phyloP scores from a whole-genome alignment of 257 asterid species.

The Striga asiatica region DNA sequence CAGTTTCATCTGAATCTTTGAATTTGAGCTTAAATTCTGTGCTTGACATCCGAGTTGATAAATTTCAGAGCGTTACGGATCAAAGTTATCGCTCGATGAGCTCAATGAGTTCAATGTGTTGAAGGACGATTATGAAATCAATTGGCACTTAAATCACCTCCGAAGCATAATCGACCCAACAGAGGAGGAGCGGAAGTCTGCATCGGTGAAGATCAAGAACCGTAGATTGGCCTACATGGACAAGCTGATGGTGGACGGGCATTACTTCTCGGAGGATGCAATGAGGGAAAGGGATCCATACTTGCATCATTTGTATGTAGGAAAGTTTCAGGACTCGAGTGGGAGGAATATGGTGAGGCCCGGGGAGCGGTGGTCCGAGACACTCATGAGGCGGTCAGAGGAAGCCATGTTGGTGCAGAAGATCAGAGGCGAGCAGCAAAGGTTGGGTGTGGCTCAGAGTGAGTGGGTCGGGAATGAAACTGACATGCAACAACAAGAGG shows the following conservation, averaged over 20 bases:
- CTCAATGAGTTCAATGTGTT: conserved; percentile 56
- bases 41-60: background rate
- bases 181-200: conserved; percentile 52
- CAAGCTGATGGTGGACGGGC: conserved; percentile 48
- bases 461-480: conserved; percentile 80
- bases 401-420: conserved; percentile 73
- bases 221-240: conserved; percentile 83
- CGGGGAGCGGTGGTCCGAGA: conserved; percentile 96
- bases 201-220: conserved; percentile 59
- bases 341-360: conserved; percentile 96
- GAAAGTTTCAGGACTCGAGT: conserved; percentile 80
- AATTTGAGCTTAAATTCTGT: background rate
- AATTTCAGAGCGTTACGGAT: conserved; percentile 78
- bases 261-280: conserved; percentile 87
- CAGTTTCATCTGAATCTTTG: background rate
- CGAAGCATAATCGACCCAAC: conserved; percentile 66
- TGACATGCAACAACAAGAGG: conserved; percentile 25
- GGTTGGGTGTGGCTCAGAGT: conserved; percentile 67
- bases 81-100: conserved; percentile 49
- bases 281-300: conserved; percentile 98
- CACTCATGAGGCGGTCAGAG: conserved; percentile 72
- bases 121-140: conserved; percentile 73
- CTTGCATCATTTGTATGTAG: conserved; percentile 84
- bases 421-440: conserved; percentile 82
- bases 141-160: conserved; percentile 74